Base-by-base conservation (phyloP, 345 rosid genomes). In the Linum usitatissimum region DNA sequence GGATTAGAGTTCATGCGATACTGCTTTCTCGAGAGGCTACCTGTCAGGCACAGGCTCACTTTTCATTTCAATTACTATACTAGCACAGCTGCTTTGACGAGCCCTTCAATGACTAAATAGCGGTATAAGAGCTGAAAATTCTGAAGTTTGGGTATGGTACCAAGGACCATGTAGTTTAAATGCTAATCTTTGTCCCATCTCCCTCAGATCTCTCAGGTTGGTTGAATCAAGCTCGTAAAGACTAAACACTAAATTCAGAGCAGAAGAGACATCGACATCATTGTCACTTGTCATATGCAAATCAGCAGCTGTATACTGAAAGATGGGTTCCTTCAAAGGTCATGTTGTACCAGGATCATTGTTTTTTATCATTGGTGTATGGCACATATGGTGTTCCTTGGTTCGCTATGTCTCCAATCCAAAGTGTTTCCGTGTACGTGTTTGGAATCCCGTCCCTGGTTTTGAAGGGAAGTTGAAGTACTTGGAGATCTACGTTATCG, bases 291-390 rank as follows among this genome's bases (percentile, higher is more conserved):
- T 6, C 30, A 49, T 30, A 18, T 5, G 6, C 18, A 36, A 30
- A 40, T 6, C 45, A 14, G 6, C 6, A 18, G 8, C 15, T 9
- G 10, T n/a, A 7, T 36, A 9, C 10, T 2, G n/a, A 38, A 49
- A 42, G 66, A 92, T 92, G 98, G 98, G 98, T 58, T 92, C 98
- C 69, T 92, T 89, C 78, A 80, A 84, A 68, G 98, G 98, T 36
- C 98, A 92, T 79, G 93, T 66, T 71, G 56, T 92, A 30, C 98
- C 98, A 0, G 98, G 98, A 45, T 77, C 96, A 15, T 57, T 92
- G 78, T 92, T 92, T 67, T 68, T 89, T 10, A 62, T 81, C 51
- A 83, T 92, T 61, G 95, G 96, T 45, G 69, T 84, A 1, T 92
- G 98, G 98, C 98, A 89, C 70, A 68, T 80, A 34, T 89, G 96